These are phyloP conservation scores for Hyaloscypha finlandica DNA, from an alignment of 495 filamentous ascomycete species.

Conservation along the genomic window DNA sequence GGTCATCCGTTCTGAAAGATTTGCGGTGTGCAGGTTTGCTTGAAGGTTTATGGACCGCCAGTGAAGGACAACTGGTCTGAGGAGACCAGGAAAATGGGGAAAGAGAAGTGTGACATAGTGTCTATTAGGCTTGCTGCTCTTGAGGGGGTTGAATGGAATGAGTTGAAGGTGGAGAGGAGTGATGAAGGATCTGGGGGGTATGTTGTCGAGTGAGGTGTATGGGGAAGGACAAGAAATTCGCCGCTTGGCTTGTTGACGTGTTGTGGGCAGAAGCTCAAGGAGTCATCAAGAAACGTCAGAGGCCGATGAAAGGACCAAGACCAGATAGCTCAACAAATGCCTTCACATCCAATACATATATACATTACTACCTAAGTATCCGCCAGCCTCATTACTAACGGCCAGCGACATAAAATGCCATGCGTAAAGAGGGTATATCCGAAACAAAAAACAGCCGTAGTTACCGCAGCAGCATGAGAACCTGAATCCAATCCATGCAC, in stretches of 20 bases:
- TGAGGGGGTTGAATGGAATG: conserved; percentile 8
- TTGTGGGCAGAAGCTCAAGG: too few relatives aligned
- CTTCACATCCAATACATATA: conserved; percentile 2
- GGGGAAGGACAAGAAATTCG: too few relatives aligned
- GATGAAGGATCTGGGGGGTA: conserved; percentile 4
- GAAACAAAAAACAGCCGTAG: background rate
- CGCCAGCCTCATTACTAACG: background rate
- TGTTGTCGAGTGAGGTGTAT: background rate
- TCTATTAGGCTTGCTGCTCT: background rate
- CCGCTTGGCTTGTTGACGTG: too few relatives aligned
- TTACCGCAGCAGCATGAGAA: background rate
- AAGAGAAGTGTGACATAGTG: background rate
- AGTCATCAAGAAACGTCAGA: too few relatives aligned
- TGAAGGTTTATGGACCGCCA: background rate
- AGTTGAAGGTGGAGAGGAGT: conserved; percentile 7
- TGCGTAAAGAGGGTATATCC: conserved; percentile 4
- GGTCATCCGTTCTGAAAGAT: conserved; percentile 9
- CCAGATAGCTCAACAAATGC: background rate
- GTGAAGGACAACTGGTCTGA: background rate
- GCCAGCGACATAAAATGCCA: background rate
- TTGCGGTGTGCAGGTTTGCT: conserved; percentile 11
- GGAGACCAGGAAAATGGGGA: background rate
- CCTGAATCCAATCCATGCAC: background rate
- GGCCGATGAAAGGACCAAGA: background rate
- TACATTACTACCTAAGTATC: conserved; percentile 1